A percentile compares a stretch with the other conserved stretches of the same genome.
Conservation (phyloP, 176 grass and related monocot species). For the Triticum monococcum region DNA sequence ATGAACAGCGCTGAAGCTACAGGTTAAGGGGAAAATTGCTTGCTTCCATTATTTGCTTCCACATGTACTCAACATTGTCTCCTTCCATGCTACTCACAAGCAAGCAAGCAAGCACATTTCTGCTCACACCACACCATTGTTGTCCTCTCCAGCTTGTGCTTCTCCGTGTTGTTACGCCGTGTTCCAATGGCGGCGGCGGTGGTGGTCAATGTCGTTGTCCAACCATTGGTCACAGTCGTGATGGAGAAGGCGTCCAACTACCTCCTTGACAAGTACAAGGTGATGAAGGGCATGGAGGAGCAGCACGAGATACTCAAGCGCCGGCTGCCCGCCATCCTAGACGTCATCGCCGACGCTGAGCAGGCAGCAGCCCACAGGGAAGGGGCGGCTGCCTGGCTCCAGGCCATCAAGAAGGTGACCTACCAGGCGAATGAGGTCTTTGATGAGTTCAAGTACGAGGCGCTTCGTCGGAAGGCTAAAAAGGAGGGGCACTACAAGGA, state of each 20-base stretch:
- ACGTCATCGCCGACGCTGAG: background rate
- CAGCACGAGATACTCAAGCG: background rate
- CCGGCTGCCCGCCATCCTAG: background rate
- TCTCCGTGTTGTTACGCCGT: too few relatives aligned
- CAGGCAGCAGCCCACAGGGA: background rate
- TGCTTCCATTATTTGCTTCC: too few relatives aligned
- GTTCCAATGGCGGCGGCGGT: background rate
- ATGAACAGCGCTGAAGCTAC: too few relatives aligned
- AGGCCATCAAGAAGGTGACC: background rate
- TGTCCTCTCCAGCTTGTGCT: background rate
- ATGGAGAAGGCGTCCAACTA: background rate
- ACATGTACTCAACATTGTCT: too few relatives aligned
- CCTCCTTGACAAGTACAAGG: background rate
- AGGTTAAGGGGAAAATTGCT: too few relatives aligned
- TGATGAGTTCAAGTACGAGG: background rate
- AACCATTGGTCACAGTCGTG: background rate
- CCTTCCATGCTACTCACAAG: too few relatives aligned
- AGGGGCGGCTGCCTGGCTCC: background rate
- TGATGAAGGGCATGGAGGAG: background rate
- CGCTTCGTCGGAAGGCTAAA: background rate
- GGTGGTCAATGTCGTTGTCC: background rate
- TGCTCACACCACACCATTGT: too few relatives aligned
- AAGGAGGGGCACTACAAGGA: background rate
- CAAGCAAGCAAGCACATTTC: too few relatives aligned
- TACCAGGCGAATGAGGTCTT: background rate